phyloP scores from a whole-genome alignment of 768 basidiomycete genomes.

The Hericium erinaceus region DNA sequence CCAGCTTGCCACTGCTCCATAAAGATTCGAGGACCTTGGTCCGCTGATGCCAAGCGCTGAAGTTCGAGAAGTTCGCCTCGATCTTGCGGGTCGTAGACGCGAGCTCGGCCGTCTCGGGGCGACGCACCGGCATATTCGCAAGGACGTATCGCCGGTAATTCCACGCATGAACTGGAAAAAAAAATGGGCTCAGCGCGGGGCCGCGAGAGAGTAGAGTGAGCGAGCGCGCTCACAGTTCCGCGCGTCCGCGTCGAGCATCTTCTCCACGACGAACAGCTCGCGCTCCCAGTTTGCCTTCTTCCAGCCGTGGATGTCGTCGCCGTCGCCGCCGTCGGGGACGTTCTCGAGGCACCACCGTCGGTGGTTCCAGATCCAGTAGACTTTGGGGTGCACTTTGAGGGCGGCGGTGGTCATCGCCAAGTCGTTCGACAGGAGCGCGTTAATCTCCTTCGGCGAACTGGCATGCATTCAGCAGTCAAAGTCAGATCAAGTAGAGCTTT shows the following conservation, averaged over 20 bases:
- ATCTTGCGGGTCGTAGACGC: conserved; percentile 87
- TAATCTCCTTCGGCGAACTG: conserved; percentile 54
- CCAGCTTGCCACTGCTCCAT: conserved; percentile 50
- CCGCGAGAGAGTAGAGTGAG: background rate
- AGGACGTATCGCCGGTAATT: conserved; percentile 86
- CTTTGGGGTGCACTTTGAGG: conserved; percentile 82
- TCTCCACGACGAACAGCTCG: conserved; percentile 84
- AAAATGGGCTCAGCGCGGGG: background rate
- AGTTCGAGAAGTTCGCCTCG: conserved; percentile 90
- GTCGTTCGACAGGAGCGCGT: conserved; percentile 60
- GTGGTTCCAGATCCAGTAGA: conserved; percentile 99
- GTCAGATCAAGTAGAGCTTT: background rate
- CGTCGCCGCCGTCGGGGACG: conserved; percentile 64
- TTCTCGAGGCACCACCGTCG: conserved; percentile 90
- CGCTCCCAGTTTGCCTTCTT: conserved; percentile 71
- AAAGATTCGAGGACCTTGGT: conserved; percentile 67
- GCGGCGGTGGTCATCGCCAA: conserved; percentile 72
- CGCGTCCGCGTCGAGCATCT: conserved; percentile 84
- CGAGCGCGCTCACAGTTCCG: conserved; percentile 71
- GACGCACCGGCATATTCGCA: conserved; percentile 50
- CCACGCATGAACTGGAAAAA: conserved; percentile 80
- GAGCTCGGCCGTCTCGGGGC: conserved; percentile 59
- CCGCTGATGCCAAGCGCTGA: conserved; percentile 98
- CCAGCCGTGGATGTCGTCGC: conserved; percentile 55
- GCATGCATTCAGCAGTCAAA: background rate